Percentiles rank a stretch among this genome's conserved stretches.
Evolutionary conservation across 805 yeast species (phyloP).

Genomic region (Starmerella apicola): DNA sequence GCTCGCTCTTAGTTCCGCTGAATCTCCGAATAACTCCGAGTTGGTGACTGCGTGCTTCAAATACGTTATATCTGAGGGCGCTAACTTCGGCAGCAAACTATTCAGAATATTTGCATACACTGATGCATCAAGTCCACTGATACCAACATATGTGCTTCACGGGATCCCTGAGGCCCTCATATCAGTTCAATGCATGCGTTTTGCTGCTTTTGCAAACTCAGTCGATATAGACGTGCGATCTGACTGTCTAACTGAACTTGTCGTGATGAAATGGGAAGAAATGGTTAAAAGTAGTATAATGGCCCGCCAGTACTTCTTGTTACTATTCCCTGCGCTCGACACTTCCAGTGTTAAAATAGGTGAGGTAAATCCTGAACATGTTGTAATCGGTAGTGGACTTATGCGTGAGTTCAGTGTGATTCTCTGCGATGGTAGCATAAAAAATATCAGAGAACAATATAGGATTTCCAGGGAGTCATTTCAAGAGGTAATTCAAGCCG

Average conservation of each 20-base stretch:
- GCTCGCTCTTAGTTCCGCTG: conserved; percentile 2
- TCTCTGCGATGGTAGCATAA: conserved; percentile 4
- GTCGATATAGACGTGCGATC: conserved; percentile 23
- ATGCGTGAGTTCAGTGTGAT: conserved; percentile 13
- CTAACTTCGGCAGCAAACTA: conserved; percentile 12
- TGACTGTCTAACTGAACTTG: conserved; percentile 19
- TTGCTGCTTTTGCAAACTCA: conserved; percentile 17
- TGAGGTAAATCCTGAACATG: conserved; percentile 3
- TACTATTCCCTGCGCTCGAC: conserved; percentile 31
- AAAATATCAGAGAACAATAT: conserved; percentile 1
- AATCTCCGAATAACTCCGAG: not conserved
- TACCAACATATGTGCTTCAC: conserved; percentile 12
- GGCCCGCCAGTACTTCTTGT: conserved; percentile 37
- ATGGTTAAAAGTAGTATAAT: conserved; percentile 28
- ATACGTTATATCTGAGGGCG: conserved; percentile 4
- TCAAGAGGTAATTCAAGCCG: conserved; percentile 3
- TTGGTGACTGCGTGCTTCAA: not conserved
- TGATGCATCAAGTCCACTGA: conserved; percentile 4
- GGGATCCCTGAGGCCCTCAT: conserved; percentile 14
- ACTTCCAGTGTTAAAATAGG: conserved; percentile 16
- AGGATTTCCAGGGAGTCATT: conserved; percentile 5
- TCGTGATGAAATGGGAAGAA: conserved; percentile 23
- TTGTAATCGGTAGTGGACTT: conserved; percentile 18
- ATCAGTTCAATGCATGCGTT: conserved; percentile 17
- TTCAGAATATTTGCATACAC: conserved; percentile 12